Conservation (phyloP, 2,329 filamentous ascomycete species). For the Pseudocercospora fijiensis region DNA sequence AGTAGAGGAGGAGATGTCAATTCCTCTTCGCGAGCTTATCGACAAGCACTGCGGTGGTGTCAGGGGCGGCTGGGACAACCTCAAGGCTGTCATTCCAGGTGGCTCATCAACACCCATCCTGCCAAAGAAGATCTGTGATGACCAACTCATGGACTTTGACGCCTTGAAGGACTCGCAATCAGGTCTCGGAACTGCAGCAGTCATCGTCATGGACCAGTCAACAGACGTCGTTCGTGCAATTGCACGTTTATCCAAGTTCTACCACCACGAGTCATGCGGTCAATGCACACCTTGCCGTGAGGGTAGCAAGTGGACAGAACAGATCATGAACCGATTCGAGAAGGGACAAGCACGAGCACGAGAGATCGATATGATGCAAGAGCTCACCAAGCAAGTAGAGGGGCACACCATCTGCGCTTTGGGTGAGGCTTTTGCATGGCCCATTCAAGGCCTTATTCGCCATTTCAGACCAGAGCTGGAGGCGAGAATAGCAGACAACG, state of each 20-base stretch:
- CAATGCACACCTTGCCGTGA: slow-evolving; percentile 99
- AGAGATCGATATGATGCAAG: slow-evolving; percentile 99
- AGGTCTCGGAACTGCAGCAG: slow-evolving; percentile 92
- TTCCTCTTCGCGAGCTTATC: slow-evolving; percentile 90
- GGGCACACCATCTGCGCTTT: slow-evolving; percentile 98
- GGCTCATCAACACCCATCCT: slow-evolving; percentile 96
- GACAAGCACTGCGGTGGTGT: slow-evolving; percentile 98
- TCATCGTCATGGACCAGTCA: slow-evolving; percentile 99
- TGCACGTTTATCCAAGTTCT: slow-evolving; percentile 89
- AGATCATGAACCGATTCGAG: slow-evolving; percentile 98
- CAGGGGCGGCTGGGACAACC: slow-evolving; percentile 94
- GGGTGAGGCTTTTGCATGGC: slow-evolving; percentile 98
- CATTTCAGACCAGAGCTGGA: slow-evolving; percentile 97
- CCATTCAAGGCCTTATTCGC: slow-evolving; percentile 94
- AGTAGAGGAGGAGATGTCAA: slow-evolving; percentile 99
- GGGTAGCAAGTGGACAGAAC: slow-evolving; percentile 97
- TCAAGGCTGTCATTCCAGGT: slow-evolving; percentile 90
- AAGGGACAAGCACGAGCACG: slow-evolving; percentile 81
- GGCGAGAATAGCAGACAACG: slow-evolving; percentile 80
- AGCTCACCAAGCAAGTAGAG: slow-evolving; percentile 98
- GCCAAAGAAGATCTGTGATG: slow-evolving; percentile 84
- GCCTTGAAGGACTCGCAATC: slow-evolving; percentile 96
- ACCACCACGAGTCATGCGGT: slow-evolving; percentile 96
- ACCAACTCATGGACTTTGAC: slow-evolving; percentile 99
- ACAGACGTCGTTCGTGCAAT: slow-evolving; percentile 95